phyloP scores from a whole-genome alignment of 257 asterid genomes.

The Nyctanthes arbortristis region DNA sequence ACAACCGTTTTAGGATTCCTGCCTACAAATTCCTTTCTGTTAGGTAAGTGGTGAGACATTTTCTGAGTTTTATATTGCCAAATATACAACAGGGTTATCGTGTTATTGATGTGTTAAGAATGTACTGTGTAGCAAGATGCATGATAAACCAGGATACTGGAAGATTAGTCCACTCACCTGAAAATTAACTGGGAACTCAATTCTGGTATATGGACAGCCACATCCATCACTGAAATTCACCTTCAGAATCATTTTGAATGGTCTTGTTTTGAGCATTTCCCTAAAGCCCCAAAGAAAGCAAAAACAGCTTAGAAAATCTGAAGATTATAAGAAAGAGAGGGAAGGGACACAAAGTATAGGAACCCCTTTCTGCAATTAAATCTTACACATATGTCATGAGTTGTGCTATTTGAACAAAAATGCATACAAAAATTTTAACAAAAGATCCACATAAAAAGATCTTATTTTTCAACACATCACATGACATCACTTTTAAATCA shows the following conservation, averaged over 20 bases:
- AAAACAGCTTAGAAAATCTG: neutral
- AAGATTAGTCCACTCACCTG: conserved; percentile 16
- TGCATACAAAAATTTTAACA: no score
- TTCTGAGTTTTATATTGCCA: neutral
- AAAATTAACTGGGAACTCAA: conserved; percentile 22
- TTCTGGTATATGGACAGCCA: conserved; percentile 23
- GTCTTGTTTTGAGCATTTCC: conserved; percentile 28
- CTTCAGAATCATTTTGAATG: conserved; percentile 26
- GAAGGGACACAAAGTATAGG: neutral
- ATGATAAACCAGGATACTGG: neutral
- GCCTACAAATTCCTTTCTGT: neutral
- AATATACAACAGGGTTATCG: neutral
- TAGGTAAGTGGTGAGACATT: neutral
- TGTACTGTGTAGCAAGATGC: neutral
- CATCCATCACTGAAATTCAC: conserved; percentile 35
- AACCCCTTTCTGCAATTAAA: neutral
- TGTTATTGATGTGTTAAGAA: neutral
- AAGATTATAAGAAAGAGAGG: neutral
- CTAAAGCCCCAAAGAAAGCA: conserved; percentile 13
- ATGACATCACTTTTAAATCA: no score
- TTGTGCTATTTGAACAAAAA: no score
- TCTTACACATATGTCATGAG: no score
- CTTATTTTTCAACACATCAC: no score
- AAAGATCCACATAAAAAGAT: no score
- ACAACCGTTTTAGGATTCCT: neutral